Conservation (phyloP, 805 yeast genomes). For the Saturnispora saitoi region DNA sequence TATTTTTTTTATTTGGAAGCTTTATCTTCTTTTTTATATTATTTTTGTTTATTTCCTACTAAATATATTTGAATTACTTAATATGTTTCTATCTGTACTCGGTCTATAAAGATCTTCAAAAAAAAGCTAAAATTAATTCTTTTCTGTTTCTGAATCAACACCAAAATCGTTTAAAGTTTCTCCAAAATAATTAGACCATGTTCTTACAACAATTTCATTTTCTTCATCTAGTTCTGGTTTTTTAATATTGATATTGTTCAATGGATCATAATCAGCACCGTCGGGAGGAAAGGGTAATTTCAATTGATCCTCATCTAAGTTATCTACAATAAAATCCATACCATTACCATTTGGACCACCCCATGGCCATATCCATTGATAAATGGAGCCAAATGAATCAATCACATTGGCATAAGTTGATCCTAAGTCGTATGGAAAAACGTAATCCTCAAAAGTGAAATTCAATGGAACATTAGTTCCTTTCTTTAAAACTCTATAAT, state of each 20-base stretch:
- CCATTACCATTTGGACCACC: constrained; percentile 58
- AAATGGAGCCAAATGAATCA: constrained; percentile 51
- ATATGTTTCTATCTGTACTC: background rate
- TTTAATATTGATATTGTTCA: background rate
- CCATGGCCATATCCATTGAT: constrained; percentile 68
- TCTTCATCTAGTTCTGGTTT: constrained; percentile 12
- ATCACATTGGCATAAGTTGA: constrained; percentile 49
- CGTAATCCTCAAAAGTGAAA: constrained; percentile 52
- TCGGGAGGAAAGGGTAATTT: constrained; percentile 93
- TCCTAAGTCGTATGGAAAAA: constrained; percentile 74
- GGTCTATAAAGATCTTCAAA: constrained; percentile 1
- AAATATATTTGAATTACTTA: background rate
- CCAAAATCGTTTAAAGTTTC: constrained; percentile 80
- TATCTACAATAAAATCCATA: constrained; percentile 45
- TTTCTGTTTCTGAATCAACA: constrained; percentile 66
- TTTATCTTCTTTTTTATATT: background rate
- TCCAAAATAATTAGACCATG: constrained; percentile 76
- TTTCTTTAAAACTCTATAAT: constrained; percentile 17
- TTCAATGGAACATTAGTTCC: constrained; percentile 21
- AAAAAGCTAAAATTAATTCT: constrained; percentile 13
- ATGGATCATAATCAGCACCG: constrained; percentile 37
- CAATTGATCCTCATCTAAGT: constrained; percentile 49
- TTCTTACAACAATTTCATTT: constrained; percentile 12
- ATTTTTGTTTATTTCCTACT: constrained; percentile 3
- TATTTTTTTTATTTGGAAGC: background rate